Conservation (phyloP, 208 protist species). For the Leishmania braziliensis region DNA sequence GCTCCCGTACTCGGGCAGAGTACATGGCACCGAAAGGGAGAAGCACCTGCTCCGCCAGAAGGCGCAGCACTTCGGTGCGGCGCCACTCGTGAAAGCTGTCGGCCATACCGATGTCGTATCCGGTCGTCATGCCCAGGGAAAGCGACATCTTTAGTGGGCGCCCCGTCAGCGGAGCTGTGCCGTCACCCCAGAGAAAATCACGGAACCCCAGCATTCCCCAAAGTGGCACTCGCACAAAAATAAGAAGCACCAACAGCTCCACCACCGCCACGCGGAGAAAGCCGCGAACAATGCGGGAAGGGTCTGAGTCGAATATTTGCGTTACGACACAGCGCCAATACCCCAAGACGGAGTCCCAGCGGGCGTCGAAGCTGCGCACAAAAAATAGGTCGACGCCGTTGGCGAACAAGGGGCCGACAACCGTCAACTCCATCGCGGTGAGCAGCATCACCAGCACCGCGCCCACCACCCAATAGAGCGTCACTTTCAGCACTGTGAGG, state of each 20-base stretch:
- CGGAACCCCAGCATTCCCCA: slow-evolving; percentile 36
- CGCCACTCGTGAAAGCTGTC: slow-evolving; percentile 23
- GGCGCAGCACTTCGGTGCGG: slow-evolving; percentile 12
- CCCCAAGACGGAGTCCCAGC: slow-evolving; percentile 40
- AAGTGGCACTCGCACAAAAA: slow-evolving; percentile 59
- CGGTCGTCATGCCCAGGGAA: background rate
- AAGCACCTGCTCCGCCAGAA: slow-evolving; percentile 20
- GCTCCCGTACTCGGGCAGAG: slow-evolving; percentile 10
- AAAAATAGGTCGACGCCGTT: slow-evolving; percentile 85
- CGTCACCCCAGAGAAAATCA: slow-evolving; percentile 26
- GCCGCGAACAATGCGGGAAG: slow-evolving; percentile 45
- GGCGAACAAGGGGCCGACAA: slow-evolving; percentile 71
- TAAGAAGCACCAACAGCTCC: slow-evolving; percentile 49
- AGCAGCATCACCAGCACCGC: slow-evolving; percentile 48
- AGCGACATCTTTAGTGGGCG: slow-evolving; percentile 21
- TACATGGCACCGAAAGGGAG: slow-evolving; percentile 28
- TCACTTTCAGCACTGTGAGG: slow-evolving; percentile 42
- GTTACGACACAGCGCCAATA: slow-evolving; percentile 69
- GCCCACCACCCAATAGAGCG: slow-evolving; percentile 68
- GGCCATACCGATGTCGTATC: slow-evolving; percentile 7
- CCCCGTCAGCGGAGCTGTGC: background rate
- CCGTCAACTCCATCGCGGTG: slow-evolving; percentile 50
- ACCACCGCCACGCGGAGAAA: slow-evolving; percentile 50
- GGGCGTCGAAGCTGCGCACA: slow-evolving; percentile 65
- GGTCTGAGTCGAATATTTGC: slow-evolving; percentile 67